These are phyloP conservation scores for Rhodosorus marinus DNA, from an alignment of 23 red algal species.

Conservation along the genomic window DNA sequence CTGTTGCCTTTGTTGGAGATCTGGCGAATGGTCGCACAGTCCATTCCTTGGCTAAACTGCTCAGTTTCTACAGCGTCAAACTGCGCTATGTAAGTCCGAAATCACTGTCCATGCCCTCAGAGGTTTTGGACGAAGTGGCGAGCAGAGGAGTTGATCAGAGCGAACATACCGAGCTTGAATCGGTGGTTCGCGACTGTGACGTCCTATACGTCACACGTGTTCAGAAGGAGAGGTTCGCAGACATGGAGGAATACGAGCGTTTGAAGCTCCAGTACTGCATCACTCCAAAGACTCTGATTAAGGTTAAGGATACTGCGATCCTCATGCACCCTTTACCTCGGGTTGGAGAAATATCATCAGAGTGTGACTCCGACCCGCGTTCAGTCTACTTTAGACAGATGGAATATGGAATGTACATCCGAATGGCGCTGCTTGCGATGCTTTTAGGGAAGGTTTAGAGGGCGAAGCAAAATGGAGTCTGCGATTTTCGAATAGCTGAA, in stretches of 20 bases:
- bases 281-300: conserved; percentile 57
- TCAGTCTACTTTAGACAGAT: conserved; percentile 97
- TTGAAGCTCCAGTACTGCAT: conserved; percentile 47
- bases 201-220: conserved; percentile 84
- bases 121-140: conserved; percentile 65
- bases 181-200: conserved; percentile 59
- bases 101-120: conserved; percentile 55
- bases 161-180: conserved; percentile 44
- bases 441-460: conserved; percentile 69
- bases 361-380: conserved; percentile 82
- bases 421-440: conserved; percentile 91
- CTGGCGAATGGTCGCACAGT: conserved; percentile 82
- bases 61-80: conserved; percentile 62
- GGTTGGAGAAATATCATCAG: conserved; percentile 47
- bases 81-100: conserved; percentile 71
- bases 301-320: conserved; percentile 89
- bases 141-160: conserved; percentile 55
- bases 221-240: conserved; percentile 70
- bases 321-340: conserved; percentile 97
- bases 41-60: conserved; percentile 76
- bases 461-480: too few relatives aligned
- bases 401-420: conserved; percentile 91
- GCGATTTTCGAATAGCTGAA: too few relatives aligned
- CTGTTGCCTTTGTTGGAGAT: conserved; percentile 92
- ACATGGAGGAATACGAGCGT: conserved; percentile 30